These are phyloP conservation scores for Kluyveromyces sp. DNA, from an alignment of 1,139 yeast species.

Conservation along the genomic window DNA sequence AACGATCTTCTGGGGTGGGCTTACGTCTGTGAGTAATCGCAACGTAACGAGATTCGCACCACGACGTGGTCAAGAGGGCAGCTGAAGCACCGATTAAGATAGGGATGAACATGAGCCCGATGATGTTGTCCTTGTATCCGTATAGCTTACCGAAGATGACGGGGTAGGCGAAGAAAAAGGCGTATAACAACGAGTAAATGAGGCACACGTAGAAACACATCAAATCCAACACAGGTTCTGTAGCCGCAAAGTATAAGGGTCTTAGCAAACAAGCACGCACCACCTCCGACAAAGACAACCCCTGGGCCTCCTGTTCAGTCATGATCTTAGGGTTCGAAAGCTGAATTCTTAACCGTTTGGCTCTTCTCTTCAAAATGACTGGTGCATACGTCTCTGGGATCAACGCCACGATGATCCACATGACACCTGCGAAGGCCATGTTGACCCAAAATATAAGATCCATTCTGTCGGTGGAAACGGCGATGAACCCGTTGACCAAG, in stretches of 20 bases:
- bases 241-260: conserved; percentile 64
- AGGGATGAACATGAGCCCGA: conserved; percentile 83
- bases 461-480: conserved; percentile 58
- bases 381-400: conserved; percentile 93
- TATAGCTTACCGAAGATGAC: conserved; percentile 62
- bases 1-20: conserved; percentile 82
- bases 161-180: conserved; percentile 88
- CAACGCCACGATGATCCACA: conserved; percentile 56
- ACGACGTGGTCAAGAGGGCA: conserved; percentile 67
- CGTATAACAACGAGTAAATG: conserved; percentile 79
- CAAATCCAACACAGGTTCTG: conserved; percentile 79
- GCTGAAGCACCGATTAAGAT: conserved; percentile 76
- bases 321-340: conserved; percentile 76
- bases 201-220: conserved; percentile 81
- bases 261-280: conserved; percentile 60
- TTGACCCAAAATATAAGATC: conserved; percentile 82
- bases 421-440: conserved; percentile 82
- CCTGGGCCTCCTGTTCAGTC: conserved; percentile 88
- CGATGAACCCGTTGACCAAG: conserved; percentile 79
- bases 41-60: conserved; percentile 56
- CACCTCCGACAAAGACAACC: conserved; percentile 57
- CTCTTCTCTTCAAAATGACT: conserved; percentile 68
- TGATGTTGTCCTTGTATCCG: conserved; percentile 58
- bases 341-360: conserved; percentile 61
- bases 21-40: conserved; percentile 46